A percentile compares a stretch with the other conserved stretches of the same genome.
Conservation (phyloP, 2,329 filamentous ascomycete species). For the Arthrobotrys pseudoclavata region DNA sequence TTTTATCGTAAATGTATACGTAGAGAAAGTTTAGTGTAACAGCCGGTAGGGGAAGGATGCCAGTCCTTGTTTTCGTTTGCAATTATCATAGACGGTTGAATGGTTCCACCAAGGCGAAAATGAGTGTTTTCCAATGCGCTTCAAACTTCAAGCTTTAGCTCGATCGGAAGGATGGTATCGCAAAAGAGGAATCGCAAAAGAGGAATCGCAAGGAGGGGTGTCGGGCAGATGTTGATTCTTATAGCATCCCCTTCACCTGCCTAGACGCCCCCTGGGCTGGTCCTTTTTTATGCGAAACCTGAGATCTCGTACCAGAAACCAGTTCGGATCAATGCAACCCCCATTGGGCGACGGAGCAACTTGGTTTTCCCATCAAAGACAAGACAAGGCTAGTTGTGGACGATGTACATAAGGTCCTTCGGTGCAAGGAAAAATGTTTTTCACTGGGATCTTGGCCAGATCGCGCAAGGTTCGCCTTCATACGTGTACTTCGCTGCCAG, state of each 20-base stretch:
- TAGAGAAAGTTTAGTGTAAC: slow-evolving; percentile 46
- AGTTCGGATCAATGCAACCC: slow-evolving; percentile 56
- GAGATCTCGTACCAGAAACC: slow-evolving; percentile 46
- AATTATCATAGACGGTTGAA: slow-evolving; percentile 41
- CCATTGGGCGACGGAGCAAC: slow-evolving; percentile 32
- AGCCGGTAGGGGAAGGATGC: slow-evolving; percentile 34
- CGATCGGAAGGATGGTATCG: slow-evolving; percentile 20
- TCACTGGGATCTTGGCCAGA: slow-evolving; percentile 32
- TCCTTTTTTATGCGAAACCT: slow-evolving; percentile 8
- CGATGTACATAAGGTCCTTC: slow-evolving; percentile 31
- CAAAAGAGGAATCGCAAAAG: slow-evolving; percentile 38
- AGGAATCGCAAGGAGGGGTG: slow-evolving; percentile 13
- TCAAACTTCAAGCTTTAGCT: slow-evolving; percentile 8
- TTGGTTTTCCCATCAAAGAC: slow-evolving; percentile 38
- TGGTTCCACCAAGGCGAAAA: slow-evolving; percentile 32
- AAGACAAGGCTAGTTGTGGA: slow-evolving; percentile 23
- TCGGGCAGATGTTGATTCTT: slow-evolving; percentile 31
- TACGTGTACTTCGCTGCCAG: slow-evolving; percentile 50
- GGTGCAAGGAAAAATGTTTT: slow-evolving; percentile 24
- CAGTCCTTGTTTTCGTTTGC: slow-evolving; percentile 42
- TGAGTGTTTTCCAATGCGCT: slow-evolving; percentile 44
- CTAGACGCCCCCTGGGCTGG: slow-evolving; percentile 40
- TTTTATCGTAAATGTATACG: background rate
- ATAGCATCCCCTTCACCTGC: slow-evolving; percentile 26
- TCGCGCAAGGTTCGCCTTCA: slow-evolving; percentile 22